Evolutionary conservation across 2,329 filamentous ascomycete species (phyloP).

Genomic region (Trichoderma aggressivum): DNA sequence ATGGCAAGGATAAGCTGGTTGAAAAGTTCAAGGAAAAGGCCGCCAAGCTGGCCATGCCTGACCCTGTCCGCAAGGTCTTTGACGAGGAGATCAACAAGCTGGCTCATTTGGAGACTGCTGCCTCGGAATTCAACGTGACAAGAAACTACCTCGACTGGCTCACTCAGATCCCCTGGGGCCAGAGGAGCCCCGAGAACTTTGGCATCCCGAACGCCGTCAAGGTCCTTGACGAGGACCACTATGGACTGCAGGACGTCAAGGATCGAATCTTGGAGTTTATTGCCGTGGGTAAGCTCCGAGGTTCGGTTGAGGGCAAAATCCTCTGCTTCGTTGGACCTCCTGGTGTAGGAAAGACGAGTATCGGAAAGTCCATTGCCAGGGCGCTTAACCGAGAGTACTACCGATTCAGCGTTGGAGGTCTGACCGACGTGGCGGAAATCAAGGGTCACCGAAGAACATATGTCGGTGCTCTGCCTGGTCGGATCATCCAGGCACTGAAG

Average conservation of each 20-base stretch:
- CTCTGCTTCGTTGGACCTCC: slow-evolving; percentile 96
- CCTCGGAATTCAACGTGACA: slow-evolving; percentile 97
- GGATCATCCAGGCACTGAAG: slow-evolving; percentile 97
- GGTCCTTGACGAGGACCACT: slow-evolving; percentile 93
- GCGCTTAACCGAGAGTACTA: slow-evolving; percentile 97
- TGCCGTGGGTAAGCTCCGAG: slow-evolving; percentile 92
- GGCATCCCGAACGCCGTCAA: slow-evolving; percentile 85
- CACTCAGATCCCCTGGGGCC: slow-evolving; percentile 96
- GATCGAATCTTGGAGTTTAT: slow-evolving; percentile 98
- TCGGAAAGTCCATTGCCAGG: slow-evolving; percentile 94
- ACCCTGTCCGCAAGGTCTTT: slow-evolving; percentile 94
- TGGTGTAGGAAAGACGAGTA: slow-evolving; percentile 97
- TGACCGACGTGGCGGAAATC: slow-evolving; percentile 97
- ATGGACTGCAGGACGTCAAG: slow-evolving; percentile 96
- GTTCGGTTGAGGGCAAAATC: slow-evolving; percentile 97
- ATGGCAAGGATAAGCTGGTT: slow-evolving; percentile 96
- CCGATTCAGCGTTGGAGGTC: slow-evolving; percentile 92
- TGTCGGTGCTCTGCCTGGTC: slow-evolving; percentile 88
- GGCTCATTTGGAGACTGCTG: slow-evolving; percentile 88
- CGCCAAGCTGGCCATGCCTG: slow-evolving; percentile 90
- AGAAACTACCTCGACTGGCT: slow-evolving; percentile 98
- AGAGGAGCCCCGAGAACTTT: slow-evolving; percentile 94
- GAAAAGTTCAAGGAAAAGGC: slow-evolving; percentile 98
- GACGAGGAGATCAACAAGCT: slow-evolving; percentile 98
- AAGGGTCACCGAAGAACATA: slow-evolving; percentile 97